Percentiles rank a stretch among this genome's conserved stretches.
Evolutionary conservation across 495 filamentous ascomycete species (phyloP).

Genomic region (Penicillium goetzii): DNA sequence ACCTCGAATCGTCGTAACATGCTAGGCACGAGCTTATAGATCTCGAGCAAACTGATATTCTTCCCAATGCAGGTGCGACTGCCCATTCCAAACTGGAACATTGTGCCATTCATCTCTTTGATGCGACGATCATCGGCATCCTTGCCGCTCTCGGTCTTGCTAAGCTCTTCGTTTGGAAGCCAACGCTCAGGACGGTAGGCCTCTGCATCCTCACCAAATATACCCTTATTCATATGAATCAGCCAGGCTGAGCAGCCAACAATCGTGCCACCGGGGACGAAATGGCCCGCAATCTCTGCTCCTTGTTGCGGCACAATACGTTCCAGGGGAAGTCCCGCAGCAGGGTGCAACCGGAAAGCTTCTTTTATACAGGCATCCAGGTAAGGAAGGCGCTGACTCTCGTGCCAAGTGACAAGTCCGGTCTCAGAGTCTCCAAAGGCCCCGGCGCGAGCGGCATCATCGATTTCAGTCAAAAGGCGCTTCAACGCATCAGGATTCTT

Average conservation of each 20-base stretch:
- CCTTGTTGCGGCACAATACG: slow-evolving; percentile 48
- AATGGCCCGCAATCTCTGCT: slow-evolving; percentile 48
- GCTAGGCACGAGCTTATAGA: slow-evolving; percentile 36
- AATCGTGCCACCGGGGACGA: slow-evolving; percentile 63
- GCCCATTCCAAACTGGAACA: slow-evolving; percentile 32
- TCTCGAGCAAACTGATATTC: slow-evolving; percentile 35
- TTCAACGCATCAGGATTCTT: slow-evolving; percentile 52
- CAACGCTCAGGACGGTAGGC: slow-evolving; percentile 64
- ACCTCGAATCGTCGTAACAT: slow-evolving; percentile 27
- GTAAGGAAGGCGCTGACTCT: slow-evolving; percentile 62
- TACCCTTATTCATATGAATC: slow-evolving; percentile 57
- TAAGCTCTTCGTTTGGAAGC: slow-evolving; percentile 44
- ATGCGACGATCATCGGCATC: slow-evolving; percentile 15
- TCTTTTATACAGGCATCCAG: slow-evolving; percentile 71
- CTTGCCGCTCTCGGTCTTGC: slow-evolving; percentile 14
- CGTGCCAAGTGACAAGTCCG: slow-evolving; percentile 58
- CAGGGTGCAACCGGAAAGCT: slow-evolving; percentile 65
- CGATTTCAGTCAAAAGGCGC: slow-evolving; percentile 55
- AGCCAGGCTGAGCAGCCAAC: slow-evolving; percentile 66
- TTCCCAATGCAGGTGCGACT: slow-evolving; percentile 34
- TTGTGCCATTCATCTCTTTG: slow-evolving; percentile 24
- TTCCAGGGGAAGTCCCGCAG: slow-evolving; percentile 58
- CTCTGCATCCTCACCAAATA: slow-evolving; percentile 64
- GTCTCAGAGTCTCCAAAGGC: slow-evolving; percentile 45
- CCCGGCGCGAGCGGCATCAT: slow-evolving; percentile 51